Evolutionary conservation across 2,329 filamentous ascomycete species (phyloP).

Genomic region (Colletotrichum spaethianum): DNA sequence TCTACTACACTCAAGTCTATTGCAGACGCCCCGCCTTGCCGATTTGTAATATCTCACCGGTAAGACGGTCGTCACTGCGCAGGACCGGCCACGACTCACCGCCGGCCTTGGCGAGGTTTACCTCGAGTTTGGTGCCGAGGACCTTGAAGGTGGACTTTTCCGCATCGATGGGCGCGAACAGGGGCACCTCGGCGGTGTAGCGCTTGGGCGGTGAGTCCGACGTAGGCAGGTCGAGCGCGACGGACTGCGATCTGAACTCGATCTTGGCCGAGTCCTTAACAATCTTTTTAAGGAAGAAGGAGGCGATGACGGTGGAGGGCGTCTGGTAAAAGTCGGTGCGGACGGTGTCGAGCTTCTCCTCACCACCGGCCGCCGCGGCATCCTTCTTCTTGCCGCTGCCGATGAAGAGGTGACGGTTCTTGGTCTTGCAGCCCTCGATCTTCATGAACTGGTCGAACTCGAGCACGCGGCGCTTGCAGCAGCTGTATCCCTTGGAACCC

Average conservation of each 20-base stretch:
- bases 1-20: neutral
- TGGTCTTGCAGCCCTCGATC: constrained; percentile 90
- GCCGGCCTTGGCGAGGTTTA: constrained; percentile 80
- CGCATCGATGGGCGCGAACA: constrained; percentile 84
- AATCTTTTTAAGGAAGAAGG: constrained; percentile 97
- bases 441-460: constrained; percentile 99
- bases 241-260: constrained; percentile 72
- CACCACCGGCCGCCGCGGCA: constrained; percentile 62
- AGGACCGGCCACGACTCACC: constrained; percentile 88
- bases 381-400: constrained; percentile 80
- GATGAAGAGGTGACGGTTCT: constrained; percentile 86
- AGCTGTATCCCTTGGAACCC: constrained; percentile 97
- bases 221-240: constrained; percentile 88
- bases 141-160: constrained; percentile 84
- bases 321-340: constrained; percentile 98
- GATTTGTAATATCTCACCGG: constrained; percentile 88
- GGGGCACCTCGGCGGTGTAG: constrained; percentile 79
- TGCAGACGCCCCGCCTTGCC: constrained; percentile 77
- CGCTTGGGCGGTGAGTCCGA: constrained; percentile 83
- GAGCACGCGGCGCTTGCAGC: constrained; percentile 94
- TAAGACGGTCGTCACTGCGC: constrained; percentile 79
- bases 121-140: constrained; percentile 89
- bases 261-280: constrained; percentile 84
- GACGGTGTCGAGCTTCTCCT: constrained; percentile 85
- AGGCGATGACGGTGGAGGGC: constrained; percentile 84